Evolutionary conservation across 345 rosid species (phyloP), one percentile per base, ranked within the genome.

Genomic region (Toxicodendron radicans): DNA sequence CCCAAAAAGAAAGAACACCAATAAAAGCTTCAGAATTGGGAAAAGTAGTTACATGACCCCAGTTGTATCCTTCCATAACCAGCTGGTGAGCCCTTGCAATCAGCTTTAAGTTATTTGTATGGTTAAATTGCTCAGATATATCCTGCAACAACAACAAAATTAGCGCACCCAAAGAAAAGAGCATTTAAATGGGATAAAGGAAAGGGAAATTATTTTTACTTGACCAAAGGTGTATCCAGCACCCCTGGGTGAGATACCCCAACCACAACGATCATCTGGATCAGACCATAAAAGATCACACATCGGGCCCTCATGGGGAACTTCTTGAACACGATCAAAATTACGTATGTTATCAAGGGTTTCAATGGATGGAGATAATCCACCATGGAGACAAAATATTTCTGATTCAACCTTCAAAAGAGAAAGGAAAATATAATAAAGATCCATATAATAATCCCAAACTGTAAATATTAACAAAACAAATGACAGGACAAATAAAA

Each of bases 221-320:
- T 95, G 99, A 78, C 98, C 98, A 80, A 94, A 94, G 53, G 97
- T 92, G 83, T 92, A 92, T 65, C 97, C 97, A 11, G 97, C 98
- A 76, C 98, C 98, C 75, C 98, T 88, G 2, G 98, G 98, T 71
- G 97, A 92, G 82, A 94, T 91, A 33, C 97, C 98, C 98, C 97
- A 94, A 49, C 97, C 97, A 85, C 97, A 92, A 2, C 97, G 87
- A 78, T 94, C 98, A 76, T 94, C 98, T 2, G 98, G 98, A 65
- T 92, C 98, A 52, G 97, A 92, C 98, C 98, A 94, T 76, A 94
- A 80, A n/a, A 94, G 93, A 82, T 94, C 98, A 76, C 98, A 94
- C 97, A 94, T 92, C 33, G 98, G 97, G 75, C 98, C 98, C 80
- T 94, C 98, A 67, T 94, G 98, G 43, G 98, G 98, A 77, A 94